Conservation (phyloP, 495 filamentous ascomycete genomes). For the Terfezia boudieri region DNA sequence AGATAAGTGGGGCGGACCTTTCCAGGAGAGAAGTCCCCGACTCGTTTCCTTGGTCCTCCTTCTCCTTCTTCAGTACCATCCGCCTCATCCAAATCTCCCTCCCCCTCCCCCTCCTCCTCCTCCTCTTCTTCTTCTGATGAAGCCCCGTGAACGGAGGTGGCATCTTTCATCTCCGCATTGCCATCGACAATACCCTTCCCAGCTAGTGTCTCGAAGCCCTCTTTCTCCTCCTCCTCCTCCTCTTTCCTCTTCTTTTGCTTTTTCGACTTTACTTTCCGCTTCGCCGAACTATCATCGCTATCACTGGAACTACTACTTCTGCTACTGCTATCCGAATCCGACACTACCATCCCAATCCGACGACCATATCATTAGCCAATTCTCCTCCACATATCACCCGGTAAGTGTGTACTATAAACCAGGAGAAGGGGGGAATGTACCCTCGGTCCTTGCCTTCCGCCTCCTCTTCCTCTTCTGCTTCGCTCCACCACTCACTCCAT, state of each 20-base stretch:
- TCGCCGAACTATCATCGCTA: conserved; percentile 3
- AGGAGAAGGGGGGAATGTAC: background rate
- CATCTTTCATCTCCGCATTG: conserved; percentile 4
- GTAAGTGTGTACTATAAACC: background rate
- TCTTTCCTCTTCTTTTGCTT: background rate
- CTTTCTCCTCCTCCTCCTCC: background rate
- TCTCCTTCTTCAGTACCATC: no score
- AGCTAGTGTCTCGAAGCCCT: background rate
- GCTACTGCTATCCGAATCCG: background rate
- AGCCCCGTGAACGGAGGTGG: background rate
- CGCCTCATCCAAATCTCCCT: background rate
- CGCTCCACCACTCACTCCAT: conserved; percentile 4
- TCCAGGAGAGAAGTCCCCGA: no score
- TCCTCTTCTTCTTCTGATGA: background rate
- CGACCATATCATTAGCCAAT: background rate
- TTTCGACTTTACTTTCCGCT: conserved; percentile 1
- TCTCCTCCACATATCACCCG: background rate
- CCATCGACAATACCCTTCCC: background rate
- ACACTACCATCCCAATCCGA: background rate
- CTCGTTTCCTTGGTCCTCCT: no score
- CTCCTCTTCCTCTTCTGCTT: conserved; percentile 12
- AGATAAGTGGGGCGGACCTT: background rate
- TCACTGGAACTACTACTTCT: conserved; percentile 9
- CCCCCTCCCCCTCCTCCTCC: no score
- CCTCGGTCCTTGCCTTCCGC: conserved; percentile 14